Evolutionary conservation across 805 yeast genomes (phyloP), one percentile per base, ranked within the genome.

Genomic region (Metschnikowia peoriensis): DNA sequence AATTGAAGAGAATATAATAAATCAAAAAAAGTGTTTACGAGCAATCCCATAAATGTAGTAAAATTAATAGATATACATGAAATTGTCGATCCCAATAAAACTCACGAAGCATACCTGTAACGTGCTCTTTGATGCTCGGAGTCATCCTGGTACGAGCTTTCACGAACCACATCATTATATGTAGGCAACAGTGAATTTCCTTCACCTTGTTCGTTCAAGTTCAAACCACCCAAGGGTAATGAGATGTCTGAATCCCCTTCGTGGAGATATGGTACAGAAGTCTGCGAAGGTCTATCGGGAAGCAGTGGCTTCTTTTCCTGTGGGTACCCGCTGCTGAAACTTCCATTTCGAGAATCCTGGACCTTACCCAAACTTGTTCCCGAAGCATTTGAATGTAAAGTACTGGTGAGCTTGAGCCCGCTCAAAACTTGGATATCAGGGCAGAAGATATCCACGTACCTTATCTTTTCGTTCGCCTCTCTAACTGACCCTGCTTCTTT

Each of bases 291-390:
- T 28, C 28, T 41, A 6, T 35, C 53, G 22, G 28, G 29, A 38
- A 51, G 86, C 76, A 39, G 85, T 87, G 16, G 81, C 71, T 68
- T 79, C 84, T 72, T 85, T 78, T 59, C 78, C 68, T 47, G 76
- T 69, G 54, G 81, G 69, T 63, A 81, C 78, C 39, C 55, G 49
- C 42, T 61, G 47, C 48, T 56, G 53, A 46, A 56, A 56, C 62
- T 54, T 44, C 35, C 44, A 35, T 29, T 41, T 22, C 32, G 34
- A 10, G 45, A 15, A 4, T 46, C 44, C 4, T 44, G 22, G 14
- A 32, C 50, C 28, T 44, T 39, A 9, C 61, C 60, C 38, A 59
- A 46, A 50, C 66, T 61, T 11, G 65, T 50, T 22, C 58, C 56
- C 4, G 68, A 64, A 10, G 69, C 64, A 50, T 64, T 64, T 7